Evolutionary conservation across 371 early-diverging fungal species (phyloP).

Genomic region (Lichtheimia ornata): DNA sequence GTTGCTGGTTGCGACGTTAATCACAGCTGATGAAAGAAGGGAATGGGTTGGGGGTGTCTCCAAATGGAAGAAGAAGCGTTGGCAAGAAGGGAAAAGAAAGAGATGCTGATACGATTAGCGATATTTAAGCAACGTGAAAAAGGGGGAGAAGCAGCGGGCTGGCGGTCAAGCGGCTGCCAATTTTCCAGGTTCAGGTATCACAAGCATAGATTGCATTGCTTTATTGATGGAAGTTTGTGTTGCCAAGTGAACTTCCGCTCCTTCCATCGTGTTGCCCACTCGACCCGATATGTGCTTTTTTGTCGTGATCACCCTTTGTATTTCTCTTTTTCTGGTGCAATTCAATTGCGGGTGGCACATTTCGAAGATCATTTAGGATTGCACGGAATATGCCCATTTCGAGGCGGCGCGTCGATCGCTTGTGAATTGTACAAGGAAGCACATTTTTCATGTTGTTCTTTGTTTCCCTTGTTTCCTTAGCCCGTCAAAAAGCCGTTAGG

Average conservation of each 20-base stretch:
- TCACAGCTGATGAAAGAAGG: conserved; percentile 10
- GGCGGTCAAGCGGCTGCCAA: conserved; percentile 7
- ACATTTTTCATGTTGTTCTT: too few species aligned
- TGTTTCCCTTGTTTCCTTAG: too few species aligned
- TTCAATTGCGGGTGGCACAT: too few species aligned
- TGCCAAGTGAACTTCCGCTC: conserved; percentile 17
- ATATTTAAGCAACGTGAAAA: conserved; percentile 1
- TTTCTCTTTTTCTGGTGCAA: too few species aligned
- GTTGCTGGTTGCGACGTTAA: conserved; percentile 9
- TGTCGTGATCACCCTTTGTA: conserved; percentile 8
- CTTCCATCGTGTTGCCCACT: conserved; percentile 15
- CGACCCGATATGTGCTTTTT: conserved; percentile 16
- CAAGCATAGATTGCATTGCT: conserved; percentile 26
- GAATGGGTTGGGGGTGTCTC: conserved; percentile 16
- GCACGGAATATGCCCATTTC: too few species aligned
- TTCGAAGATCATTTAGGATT: too few species aligned
- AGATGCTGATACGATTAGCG: not conserved
- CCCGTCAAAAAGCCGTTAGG: too few species aligned
- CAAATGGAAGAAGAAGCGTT: conserved; percentile 9
- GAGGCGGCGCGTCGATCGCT: too few species aligned
- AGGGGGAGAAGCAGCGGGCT: conserved; percentile 1
- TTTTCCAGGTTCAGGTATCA: conserved; percentile 14
- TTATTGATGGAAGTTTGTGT: conserved; percentile 20
- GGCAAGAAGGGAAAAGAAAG: conserved; percentile 9
- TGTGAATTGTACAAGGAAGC: too few species aligned